Evolutionary conservation across 345 rosid species (phyloP).

Genomic region (Salix viminalis): DNA sequence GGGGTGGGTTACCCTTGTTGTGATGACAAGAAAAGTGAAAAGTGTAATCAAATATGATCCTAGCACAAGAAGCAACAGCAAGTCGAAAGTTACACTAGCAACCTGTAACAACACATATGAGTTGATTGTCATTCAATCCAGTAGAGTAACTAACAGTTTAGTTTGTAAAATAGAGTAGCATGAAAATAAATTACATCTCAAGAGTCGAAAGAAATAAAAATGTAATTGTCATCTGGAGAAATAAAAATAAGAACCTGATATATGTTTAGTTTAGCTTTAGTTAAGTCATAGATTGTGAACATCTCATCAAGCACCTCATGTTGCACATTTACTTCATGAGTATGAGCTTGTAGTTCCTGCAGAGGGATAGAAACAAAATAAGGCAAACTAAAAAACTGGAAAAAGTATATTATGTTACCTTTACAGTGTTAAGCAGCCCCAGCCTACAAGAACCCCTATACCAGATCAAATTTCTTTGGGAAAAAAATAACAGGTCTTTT

Average conservation of each 20-base stretch:
- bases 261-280: slow-evolving; percentile 67
- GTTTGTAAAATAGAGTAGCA: neutral
- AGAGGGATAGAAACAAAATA: slow-evolving; percentile 12
- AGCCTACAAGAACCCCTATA: neutral
- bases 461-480: neutral
- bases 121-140: slow-evolving; percentile 1
- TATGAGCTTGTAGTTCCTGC: slow-evolving; percentile 86
- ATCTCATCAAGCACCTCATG: slow-evolving; percentile 77
- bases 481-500: neutral
- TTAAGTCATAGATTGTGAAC: slow-evolving; percentile 86
- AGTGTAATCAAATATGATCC: slow-evolving; percentile 88
- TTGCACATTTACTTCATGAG: slow-evolving; percentile 68
- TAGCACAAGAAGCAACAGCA: slow-evolving; percentile 81
- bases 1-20: slow-evolving; percentile 69
- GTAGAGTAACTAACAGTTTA: neutral
- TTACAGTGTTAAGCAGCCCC: neutral
- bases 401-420: neutral
- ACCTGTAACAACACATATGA: slow-evolving; percentile 52
- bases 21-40: slow-evolving; percentile 87
- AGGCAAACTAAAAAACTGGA: neutral
- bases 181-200: neutral
- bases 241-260: slow-evolving; percentile 59
- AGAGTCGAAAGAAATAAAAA: neutral
- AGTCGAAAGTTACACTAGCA: slow-evolving; percentile 96
- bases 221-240: neutral